These are phyloP conservation scores for Leptodermis oblonga DNA, from an alignment of 257 asterid species.

Conservation along the genomic window DNA sequence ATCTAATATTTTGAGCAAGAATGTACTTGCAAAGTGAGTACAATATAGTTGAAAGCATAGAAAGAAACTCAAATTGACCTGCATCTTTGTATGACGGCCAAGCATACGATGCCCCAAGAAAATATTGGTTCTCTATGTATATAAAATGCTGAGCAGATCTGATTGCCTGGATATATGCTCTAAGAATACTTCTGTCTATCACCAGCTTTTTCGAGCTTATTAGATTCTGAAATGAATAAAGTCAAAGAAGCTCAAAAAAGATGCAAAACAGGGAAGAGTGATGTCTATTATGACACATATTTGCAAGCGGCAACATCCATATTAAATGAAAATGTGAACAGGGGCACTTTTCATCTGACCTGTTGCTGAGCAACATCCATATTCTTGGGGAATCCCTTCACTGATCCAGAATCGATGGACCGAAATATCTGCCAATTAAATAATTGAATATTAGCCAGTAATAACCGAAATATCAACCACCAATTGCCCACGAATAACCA, in stretches of 20 bases:
- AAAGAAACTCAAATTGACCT: constrained; percentile 33
- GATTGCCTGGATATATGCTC: constrained; percentile 84
- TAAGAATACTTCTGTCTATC: constrained; percentile 79
- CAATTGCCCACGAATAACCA: constrained; percentile 20
- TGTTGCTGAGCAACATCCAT: constrained; percentile 50
- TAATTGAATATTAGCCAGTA: neutral
- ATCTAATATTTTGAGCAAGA: neutral
- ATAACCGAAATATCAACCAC: constrained; percentile 15
- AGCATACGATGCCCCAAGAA: constrained; percentile 88
- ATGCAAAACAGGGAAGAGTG: neutral
- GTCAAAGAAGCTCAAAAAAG: neutral
- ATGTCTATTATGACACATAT: neutral
- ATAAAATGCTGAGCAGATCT: constrained; percentile 90
- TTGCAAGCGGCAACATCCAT: neutral
- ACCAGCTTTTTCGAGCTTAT: constrained; percentile 61
- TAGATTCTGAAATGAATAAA: constrained; percentile 52
- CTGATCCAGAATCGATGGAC: constrained; percentile 90
- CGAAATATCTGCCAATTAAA: constrained; percentile 65
- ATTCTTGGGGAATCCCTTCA: constrained; percentile 70
- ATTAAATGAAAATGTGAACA: neutral
- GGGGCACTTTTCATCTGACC: constrained; percentile 32
- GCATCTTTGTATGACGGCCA: constrained; percentile 88
- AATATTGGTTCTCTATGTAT: constrained; percentile 87
- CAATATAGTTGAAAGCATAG: neutral
- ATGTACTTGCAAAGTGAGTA: no score